A percentile compares a stretch with the other conserved stretches of the same genome.
Evolutionary conservation across 2,329 filamentous ascomycete genomes (phyloP).

Genomic region (Colletotrichum falcatum): DNA sequence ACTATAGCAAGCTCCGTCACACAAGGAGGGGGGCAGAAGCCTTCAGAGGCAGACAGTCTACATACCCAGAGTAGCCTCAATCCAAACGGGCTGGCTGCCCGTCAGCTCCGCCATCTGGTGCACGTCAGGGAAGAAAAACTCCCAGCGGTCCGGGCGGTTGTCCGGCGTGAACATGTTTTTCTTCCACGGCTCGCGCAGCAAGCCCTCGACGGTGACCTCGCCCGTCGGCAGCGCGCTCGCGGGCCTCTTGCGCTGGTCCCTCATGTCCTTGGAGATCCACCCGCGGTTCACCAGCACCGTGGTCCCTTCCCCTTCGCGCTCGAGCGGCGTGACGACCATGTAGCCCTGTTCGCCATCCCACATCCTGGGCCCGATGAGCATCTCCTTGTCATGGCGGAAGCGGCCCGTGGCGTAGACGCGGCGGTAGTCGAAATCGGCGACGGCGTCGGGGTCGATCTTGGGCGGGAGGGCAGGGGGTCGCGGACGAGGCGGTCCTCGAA

Average conservation of each 20-base stretch:
- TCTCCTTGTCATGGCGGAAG: constrained; percentile 91
- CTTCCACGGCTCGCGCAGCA: constrained; percentile 91
- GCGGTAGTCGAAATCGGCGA: constrained; percentile 92
- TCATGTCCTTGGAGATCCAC: constrained; percentile 86
- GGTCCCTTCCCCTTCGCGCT: constrained; percentile 70
- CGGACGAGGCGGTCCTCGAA: constrained; percentile 93
- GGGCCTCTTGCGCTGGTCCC: constrained; percentile 72
- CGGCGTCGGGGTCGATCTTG: constrained; percentile 81
- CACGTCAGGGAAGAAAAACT: constrained; percentile 97
- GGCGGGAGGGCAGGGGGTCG: constrained; percentile 88
- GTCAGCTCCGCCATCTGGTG: constrained; percentile 87
- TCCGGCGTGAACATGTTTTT: constrained; percentile 98
- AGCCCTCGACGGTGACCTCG: constrained; percentile 82
- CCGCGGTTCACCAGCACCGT: constrained; percentile 90
- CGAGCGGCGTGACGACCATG: constrained; percentile 90
- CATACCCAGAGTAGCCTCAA: constrained; percentile 94
- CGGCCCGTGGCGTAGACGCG: constrained; percentile 80
- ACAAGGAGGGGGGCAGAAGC: too few relatives aligned
- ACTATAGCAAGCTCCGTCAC: neutral
- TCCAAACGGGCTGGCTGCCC: constrained; percentile 90
- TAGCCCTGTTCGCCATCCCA: constrained; percentile 91
- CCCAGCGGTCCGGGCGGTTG: constrained; percentile 83
- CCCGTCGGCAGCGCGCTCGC: constrained; percentile 73
- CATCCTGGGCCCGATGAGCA: constrained; percentile 93
- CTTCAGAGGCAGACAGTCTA: constrained; percentile 25